Evolutionary conservation across 2,329 filamentous ascomycete genomes (phyloP).

Genomic region (Scleromitrula shiraiana): DNA sequence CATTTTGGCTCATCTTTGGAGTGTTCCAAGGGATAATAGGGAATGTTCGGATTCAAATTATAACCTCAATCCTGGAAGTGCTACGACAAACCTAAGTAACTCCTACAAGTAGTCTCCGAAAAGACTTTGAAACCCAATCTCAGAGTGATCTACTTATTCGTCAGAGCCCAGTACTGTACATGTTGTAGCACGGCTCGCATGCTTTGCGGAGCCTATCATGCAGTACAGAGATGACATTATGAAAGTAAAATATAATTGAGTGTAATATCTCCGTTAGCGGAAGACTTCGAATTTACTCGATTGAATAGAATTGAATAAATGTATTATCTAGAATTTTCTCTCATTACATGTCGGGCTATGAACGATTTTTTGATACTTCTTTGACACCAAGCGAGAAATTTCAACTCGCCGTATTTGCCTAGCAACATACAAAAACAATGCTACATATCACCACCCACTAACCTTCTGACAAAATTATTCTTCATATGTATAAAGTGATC

Average conservation of each 20-base stretch:
- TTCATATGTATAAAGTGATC: neutral
- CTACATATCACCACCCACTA: no score
- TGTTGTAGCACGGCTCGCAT: neutral
- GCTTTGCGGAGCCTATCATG: neutral
- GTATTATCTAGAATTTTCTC: no score
- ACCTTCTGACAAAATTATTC: neutral
- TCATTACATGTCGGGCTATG: neutral
- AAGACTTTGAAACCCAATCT: no score
- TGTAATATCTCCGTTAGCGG: neutral
- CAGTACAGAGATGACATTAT: neutral
- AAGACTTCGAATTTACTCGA: neutral
- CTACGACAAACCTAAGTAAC: no score
- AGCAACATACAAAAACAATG: no score
- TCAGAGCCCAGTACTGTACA: neutral
- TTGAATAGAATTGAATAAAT: neutral
- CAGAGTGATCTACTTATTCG: no score
- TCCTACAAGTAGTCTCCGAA: no score
- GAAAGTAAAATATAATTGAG: neutral
- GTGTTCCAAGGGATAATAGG: no score
- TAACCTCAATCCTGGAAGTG: no score
- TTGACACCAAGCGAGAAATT: constrained; percentile 1
- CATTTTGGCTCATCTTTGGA: neutral
- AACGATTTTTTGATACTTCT: neutral
- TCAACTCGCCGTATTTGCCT: no score
- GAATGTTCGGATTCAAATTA: no score